These are phyloP conservation scores for Rhypophila decipiens DNA, from an alignment of 495 filamentous ascomycete species.

Conservation along the genomic window DNA sequence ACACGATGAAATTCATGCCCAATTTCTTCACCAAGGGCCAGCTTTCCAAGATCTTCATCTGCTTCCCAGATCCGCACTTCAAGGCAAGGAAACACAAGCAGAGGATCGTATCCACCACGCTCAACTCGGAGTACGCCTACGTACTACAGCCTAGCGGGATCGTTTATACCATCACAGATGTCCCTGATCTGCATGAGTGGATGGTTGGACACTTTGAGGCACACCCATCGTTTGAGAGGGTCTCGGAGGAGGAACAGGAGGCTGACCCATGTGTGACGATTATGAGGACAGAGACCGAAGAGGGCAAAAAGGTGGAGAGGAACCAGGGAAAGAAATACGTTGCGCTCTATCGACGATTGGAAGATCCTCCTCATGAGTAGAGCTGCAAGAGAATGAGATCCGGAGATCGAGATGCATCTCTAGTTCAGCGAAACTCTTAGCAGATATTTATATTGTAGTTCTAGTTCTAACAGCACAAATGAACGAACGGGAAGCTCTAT, in stretches of 20 bases:
- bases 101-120: constrained; percentile 78
- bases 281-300: constrained; percentile 86
- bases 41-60: constrained; percentile 87
- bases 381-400: too few species aligned
- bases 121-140: constrained; percentile 92
- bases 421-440: too few species aligned
- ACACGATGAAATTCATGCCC: constrained; percentile 97
- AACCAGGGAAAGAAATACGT: constrained; percentile 86
- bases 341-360: constrained; percentile 72
- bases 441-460: too few species aligned
- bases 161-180: constrained; percentile 94
- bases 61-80: constrained; percentile 98
- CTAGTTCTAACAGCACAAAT: too few species aligned
- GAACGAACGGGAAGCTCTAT: too few species aligned
- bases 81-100: constrained; percentile 96
- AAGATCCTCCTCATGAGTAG: too few species aligned
- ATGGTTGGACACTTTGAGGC: constrained; percentile 78
- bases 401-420: too few species aligned
- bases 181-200: constrained; percentile 89
- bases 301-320: constrained; percentile 92
- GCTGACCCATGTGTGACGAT: constrained; percentile 68
- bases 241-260: constrained; percentile 60
- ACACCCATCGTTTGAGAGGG: constrained; percentile 60
- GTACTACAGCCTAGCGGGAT: constrained; percentile 75
- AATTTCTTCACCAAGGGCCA: constrained; percentile 81